These are phyloP conservation scores for Colletotrichum nymphaeae DNA, from an alignment of 2,329 filamentous ascomycete genomes.

Conservation along the genomic window DNA sequence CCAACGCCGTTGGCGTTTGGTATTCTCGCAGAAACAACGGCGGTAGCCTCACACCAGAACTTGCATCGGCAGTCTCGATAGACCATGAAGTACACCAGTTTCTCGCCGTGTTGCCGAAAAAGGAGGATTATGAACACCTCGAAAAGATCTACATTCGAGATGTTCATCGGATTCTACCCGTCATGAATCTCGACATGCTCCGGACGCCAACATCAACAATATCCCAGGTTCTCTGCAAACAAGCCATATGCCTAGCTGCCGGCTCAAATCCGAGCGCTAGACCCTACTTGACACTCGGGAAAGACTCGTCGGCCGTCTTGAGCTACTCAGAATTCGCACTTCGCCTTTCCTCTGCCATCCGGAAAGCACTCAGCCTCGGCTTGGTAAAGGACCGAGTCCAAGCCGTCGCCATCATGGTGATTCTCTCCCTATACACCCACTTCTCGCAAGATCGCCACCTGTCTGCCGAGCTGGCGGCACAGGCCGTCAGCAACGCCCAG, in stretches of 20 bases:
- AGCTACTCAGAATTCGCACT: slow-evolving; percentile 29
- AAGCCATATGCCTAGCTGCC: slow-evolving; percentile 39
- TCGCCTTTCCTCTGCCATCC: slow-evolving; percentile 31
- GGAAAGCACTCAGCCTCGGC: slow-evolving; percentile 22
- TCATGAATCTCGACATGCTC: slow-evolving; percentile 38
- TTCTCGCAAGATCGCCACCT: slow-evolving; percentile 35
- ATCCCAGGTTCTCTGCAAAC: slow-evolving; percentile 36
- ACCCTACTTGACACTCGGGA: slow-evolving; percentile 33
- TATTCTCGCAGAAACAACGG: slow-evolving; percentile 21
- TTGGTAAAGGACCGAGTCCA: slow-evolving; percentile 31
- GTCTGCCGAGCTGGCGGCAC: slow-evolving; percentile 36
- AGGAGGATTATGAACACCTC: slow-evolving; percentile 36
- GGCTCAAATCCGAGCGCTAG: slow-evolving; percentile 37
- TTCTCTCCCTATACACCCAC: slow-evolving; percentile 42
- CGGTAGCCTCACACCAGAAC: neutral
- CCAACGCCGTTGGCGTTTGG: slow-evolving; percentile 35
- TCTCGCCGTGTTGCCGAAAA: slow-evolving; percentile 19
- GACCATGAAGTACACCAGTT: slow-evolving; percentile 24
- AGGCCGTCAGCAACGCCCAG: slow-evolving; percentile 40
- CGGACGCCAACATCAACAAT: slow-evolving; percentile 35
- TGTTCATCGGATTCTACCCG: slow-evolving; percentile 38
- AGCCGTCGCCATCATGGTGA: slow-evolving; percentile 46
- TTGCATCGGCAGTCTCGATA: slow-evolving; percentile 17
- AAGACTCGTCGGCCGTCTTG: slow-evolving; percentile 21
- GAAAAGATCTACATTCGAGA: slow-evolving; percentile 31